Conservation (phyloP, 805 yeast genomes). For the Lachancea nothofagi region DNA sequence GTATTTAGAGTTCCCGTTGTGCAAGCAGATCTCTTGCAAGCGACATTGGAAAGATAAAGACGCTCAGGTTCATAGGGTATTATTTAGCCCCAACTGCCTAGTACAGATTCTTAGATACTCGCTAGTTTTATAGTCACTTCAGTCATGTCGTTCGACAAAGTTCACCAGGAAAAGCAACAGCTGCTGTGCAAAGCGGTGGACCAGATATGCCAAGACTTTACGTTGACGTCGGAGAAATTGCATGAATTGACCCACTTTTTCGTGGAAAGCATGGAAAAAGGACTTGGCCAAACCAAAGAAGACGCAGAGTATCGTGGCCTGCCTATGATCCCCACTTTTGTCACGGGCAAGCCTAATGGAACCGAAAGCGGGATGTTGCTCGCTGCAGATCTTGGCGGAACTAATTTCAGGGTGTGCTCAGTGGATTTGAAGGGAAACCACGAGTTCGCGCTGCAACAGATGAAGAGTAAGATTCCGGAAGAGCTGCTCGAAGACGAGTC, state of each 20-base stretch:
- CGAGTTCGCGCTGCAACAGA: slow-evolving; percentile 70
- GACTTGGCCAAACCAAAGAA: slow-evolving; percentile 43
- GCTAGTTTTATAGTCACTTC: background rate
- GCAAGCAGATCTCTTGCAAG: no score
- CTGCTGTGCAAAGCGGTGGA: slow-evolving; percentile 23
- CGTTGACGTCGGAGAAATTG: slow-evolving; percentile 21
- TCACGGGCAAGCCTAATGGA: slow-evolving; percentile 81
- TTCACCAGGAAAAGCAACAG: slow-evolving; percentile 24
- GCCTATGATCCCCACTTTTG: slow-evolving; percentile 93
- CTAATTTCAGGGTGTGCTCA: slow-evolving; percentile 92
- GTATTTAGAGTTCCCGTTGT: no score
- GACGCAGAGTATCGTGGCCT: slow-evolving; percentile 38
- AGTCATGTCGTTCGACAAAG: slow-evolving; percentile 29
- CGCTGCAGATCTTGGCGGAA: slow-evolving; percentile 95
- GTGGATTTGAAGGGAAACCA: slow-evolving; percentile 71
- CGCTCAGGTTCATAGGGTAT: no score
- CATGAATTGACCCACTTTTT: slow-evolving; percentile 44
- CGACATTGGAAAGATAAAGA: no score
- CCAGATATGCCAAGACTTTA: slow-evolving; percentile 26
- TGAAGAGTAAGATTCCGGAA: slow-evolving; percentile 72
- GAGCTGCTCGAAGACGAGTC: slow-evolving; percentile 58
- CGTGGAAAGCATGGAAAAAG: slow-evolving; percentile 54
- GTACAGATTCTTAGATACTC: no score
- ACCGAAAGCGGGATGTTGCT: slow-evolving; percentile 73
- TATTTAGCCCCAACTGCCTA: no score